phyloP scores from a whole-genome alignment of 805 yeast species.

The Metschnikowia kunwiensis region DNA sequence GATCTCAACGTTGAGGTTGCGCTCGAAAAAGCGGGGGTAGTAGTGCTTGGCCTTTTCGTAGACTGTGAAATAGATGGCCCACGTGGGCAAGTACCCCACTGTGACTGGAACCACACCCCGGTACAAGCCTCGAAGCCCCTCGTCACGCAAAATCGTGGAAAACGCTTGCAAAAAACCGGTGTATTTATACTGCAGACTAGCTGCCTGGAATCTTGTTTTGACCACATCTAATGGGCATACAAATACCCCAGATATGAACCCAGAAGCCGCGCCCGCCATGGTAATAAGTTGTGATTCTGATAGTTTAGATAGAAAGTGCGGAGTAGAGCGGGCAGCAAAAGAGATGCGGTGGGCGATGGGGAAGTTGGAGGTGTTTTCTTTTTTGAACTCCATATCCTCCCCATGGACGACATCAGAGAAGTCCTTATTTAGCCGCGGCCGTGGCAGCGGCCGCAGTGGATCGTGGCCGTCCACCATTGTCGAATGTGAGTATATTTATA shows the following conservation, averaged over 20 bases:
- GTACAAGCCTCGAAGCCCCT: conserved; percentile 80
- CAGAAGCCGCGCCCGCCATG: conserved; percentile 89
- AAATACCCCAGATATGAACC: conserved; percentile 79
- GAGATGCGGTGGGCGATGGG: conserved; percentile 23
- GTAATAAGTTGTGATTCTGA: conserved; percentile 64
- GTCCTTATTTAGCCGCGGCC: conserved; percentile 18
- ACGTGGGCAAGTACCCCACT: conserved; percentile 92
- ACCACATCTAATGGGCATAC: conserved; percentile 97
- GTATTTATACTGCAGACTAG: conserved; percentile 56
- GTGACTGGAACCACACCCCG: conserved; percentile 91
- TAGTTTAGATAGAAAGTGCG: conserved; percentile 21
- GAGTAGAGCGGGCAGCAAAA: conserved; percentile 20
- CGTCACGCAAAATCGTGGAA: conserved; percentile 63
- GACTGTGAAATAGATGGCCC: conserved; percentile 93
- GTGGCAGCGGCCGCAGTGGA: conserved; percentile 2
- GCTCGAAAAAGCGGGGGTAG: conserved; percentile 42
- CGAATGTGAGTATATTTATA: too few species aligned
- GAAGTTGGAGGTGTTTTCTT: conserved; percentile 20
- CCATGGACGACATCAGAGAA: conserved; percentile 39
- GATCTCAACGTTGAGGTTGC: conserved; percentile 22
- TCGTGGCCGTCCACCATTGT: conserved; percentile 3
- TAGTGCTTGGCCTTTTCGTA: conserved; percentile 73
- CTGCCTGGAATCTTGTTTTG: conserved; percentile 91
- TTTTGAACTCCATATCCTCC: conserved; percentile 35
- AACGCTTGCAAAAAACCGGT: conserved; percentile 64